A percentile compares a stretch with the other conserved stretches of the same genome.
Evolutionary conservation across 2,329 filamentous ascomycete species (phyloP).

Genomic region (Pseudopithomyces maydicus): DNA sequence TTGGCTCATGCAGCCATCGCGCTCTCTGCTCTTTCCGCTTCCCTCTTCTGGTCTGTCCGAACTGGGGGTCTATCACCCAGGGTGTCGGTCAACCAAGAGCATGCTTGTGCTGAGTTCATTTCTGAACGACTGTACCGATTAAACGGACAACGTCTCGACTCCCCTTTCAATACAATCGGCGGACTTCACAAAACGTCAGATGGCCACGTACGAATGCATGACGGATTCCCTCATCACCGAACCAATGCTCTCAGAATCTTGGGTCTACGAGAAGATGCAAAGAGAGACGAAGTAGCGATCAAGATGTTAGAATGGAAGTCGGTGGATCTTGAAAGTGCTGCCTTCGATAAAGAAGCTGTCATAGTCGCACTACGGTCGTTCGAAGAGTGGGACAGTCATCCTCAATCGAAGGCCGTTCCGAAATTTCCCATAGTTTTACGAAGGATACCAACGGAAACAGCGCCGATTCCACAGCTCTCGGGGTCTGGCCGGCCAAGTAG

Average conservation of each 20-base stretch:
- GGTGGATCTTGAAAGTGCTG: conserved; percentile 56
- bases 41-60: conserved; percentile 50
- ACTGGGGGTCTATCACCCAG: conserved; percentile 34
- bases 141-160: conserved; percentile 40
- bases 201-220: conserved; percentile 61
- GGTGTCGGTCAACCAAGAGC: conserved; percentile 52
- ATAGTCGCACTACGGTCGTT: conserved; percentile 58
- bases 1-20: conserved; percentile 60
- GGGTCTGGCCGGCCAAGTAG: conserved; percentile 14
- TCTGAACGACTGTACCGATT: conserved; percentile 58
- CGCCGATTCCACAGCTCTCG: conserved; percentile 10
- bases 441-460: conserved; percentile 33
- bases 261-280: conserved; percentile 40
- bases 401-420: conserved; percentile 52
- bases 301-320: conserved; percentile 49
- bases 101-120: conserved; percentile 59
- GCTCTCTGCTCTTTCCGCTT: conserved; percentile 56
- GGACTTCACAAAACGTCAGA: conserved; percentile 59
- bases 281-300: conserved; percentile 46
- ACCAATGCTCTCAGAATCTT: conserved; percentile 52
- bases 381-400: conserved; percentile 57
- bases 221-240: conserved; percentile 59
- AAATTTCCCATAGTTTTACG: conserved; percentile 55
- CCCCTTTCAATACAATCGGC: conserved; percentile 53
- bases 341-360: conserved; percentile 48